Conservation (phyloP, 2,329 filamentous ascomycete genomes). For the Xylariaceae sp. region DNA sequence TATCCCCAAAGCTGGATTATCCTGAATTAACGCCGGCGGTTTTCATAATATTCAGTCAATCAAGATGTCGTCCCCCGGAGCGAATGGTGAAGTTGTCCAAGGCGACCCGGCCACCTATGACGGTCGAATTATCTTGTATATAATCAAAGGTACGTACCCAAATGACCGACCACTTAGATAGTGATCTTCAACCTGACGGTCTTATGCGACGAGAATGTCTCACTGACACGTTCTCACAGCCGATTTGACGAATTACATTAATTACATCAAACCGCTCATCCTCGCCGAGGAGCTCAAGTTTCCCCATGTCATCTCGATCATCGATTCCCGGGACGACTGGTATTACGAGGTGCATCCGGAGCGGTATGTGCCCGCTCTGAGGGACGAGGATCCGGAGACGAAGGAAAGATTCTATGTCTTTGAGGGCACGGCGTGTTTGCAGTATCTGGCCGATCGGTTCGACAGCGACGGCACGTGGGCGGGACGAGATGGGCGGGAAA, state of each 20-base stretch:
- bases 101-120: constrained; percentile 22
- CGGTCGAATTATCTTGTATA: constrained; percentile 26
- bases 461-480: constrained; percentile 33
- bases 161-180: neutral
- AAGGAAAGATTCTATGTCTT: constrained; percentile 27
- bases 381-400: constrained; percentile 20
- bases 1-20: neutral
- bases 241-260: constrained; percentile 34
- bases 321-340: constrained; percentile 33
- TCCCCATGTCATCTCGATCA: constrained; percentile 30
- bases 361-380: constrained; percentile 32
- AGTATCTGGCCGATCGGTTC: constrained; percentile 33
- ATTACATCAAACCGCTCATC: constrained; percentile 37
- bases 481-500: constrained; percentile 29
- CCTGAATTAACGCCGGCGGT: neutral
- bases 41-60: neutral
- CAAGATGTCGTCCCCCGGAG: neutral
- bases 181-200: neutral
- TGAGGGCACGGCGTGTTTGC: constrained; percentile 35
- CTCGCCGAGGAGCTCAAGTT: constrained; percentile 32
- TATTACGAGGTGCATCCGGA: constrained; percentile 33
- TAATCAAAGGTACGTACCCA: constrained; percentile 26
- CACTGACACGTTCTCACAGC: constrained; percentile 19
- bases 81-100: neutral
- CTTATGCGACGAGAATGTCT: neutral